Percentiles rank a stretch among this genome's conserved stretches.
phyloP scores from a whole-genome alignment of 2,329 filamentous ascomycete species.

The Pseudopyrenochaeta lycopersici region DNA sequence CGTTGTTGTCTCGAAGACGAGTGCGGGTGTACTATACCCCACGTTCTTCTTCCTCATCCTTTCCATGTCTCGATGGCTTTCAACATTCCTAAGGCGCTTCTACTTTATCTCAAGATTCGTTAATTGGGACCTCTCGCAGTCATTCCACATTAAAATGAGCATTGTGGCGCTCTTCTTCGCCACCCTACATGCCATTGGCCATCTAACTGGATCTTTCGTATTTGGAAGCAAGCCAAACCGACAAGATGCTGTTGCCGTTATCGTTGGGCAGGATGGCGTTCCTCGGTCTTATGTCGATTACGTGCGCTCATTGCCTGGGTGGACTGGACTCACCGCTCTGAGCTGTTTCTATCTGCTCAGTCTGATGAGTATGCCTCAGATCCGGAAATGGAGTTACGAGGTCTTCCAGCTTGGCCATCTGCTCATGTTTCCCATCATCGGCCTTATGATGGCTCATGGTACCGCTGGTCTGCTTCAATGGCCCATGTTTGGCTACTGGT shows the following conservation, averaged over 20 bases:
- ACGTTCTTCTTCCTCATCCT: slow-evolving; percentile 67
- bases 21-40: slow-evolving; percentile 64
- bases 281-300: slow-evolving; percentile 58
- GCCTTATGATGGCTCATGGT: slow-evolving; percentile 64
- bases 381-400: slow-evolving; percentile 64
- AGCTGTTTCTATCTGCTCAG: slow-evolving; percentile 61
- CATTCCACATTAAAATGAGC: slow-evolving; percentile 66
- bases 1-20: slow-evolving; percentile 64
- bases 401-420: slow-evolving; percentile 66
- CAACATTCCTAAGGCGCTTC: slow-evolving; percentile 62
- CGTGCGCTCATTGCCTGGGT: slow-evolving; percentile 59
- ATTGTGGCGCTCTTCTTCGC: slow-evolving; percentile 61
- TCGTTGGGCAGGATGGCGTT: slow-evolving; percentile 57
- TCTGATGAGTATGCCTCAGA: slow-evolving; percentile 59
- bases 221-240: slow-evolving; percentile 58
- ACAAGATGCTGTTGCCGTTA: slow-evolving; percentile 55
- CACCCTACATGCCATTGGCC: slow-evolving; percentile 63
- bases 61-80: slow-evolving; percentile 66
- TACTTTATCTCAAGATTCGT: slow-evolving; percentile 64
- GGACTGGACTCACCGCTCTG: slow-evolving; percentile 60
- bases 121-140: slow-evolving; percentile 66
- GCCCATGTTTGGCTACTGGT: slow-evolving; percentile 66
- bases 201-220: slow-evolving; percentile 63
- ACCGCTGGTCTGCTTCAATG: slow-evolving; percentile 60
- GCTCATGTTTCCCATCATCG: slow-evolving; percentile 67